Conservation (phyloP, 1,284 basidiomycete species). For the Ustilago esculenta region DNA sequence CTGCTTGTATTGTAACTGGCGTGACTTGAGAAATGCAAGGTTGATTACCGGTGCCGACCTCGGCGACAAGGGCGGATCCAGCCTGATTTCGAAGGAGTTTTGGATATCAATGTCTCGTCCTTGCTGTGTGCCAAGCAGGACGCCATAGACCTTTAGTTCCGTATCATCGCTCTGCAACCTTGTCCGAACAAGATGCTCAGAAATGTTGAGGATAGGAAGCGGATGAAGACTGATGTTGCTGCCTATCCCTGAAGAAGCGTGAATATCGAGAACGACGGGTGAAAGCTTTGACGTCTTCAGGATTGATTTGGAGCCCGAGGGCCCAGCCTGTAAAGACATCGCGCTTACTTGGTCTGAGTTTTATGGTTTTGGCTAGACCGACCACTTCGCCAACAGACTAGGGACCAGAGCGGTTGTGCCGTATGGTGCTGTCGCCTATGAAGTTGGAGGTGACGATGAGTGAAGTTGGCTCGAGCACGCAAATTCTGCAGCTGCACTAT, state of each 20-base stretch:
- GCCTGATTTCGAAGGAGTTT: constrained; percentile 90
- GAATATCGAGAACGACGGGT: constrained; percentile 41
- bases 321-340: constrained; percentile 25
- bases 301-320: constrained; percentile 8
- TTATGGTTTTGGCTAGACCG: no score
- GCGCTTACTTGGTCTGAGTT: not conserved
- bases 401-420: no score
- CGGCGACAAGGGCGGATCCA: constrained; percentile 57
- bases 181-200: constrained; percentile 88
- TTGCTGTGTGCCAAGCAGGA: constrained; percentile 90
- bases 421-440: not conserved
- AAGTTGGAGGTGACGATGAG: not conserved
- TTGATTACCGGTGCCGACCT: constrained; percentile 24
- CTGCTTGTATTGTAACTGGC: constrained; percentile 94
- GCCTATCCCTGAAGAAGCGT: constrained; percentile 25
- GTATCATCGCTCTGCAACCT: constrained; percentile 72
- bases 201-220: constrained; percentile 93
- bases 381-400: no score
- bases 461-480: constrained; percentile 25
- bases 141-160: constrained; percentile 76
- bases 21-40: constrained; percentile 76
- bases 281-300: constrained; percentile 34
- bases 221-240: constrained; percentile 73
- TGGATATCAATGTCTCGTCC: constrained; percentile 95
- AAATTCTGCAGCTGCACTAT: constrained; percentile 2